A percentile compares a stretch with the other conserved stretches of the same genome.
These are phyloP conservation scores for Diaporthe vexans DNA, from an alignment of 2,329 filamentous ascomycete genomes.

Conservation along the genomic window DNA sequence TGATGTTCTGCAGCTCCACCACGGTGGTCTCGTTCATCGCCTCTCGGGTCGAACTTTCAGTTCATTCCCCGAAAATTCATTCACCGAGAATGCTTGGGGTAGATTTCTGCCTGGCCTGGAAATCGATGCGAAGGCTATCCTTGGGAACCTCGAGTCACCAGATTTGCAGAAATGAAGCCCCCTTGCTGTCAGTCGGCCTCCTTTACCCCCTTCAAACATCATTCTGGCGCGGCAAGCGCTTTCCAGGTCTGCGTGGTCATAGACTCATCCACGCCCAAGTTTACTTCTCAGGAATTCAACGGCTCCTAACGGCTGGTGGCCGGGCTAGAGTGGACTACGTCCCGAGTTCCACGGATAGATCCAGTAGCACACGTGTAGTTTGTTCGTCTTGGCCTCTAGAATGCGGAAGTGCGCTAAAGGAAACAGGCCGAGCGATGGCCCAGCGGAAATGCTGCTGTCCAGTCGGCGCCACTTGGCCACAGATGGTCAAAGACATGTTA, in stretches of 20 bases:
- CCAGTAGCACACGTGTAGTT: slow-evolving; percentile 15
- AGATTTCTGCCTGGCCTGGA: slow-evolving; percentile 20
- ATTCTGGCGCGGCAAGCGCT: slow-evolving; percentile 21
- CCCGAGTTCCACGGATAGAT: slow-evolving; percentile 29
- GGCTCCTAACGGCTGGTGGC: slow-evolving; percentile 34
- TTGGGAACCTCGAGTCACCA: slow-evolving; percentile 6
- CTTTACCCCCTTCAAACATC: neutral
- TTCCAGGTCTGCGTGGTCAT: slow-evolving; percentile 17
- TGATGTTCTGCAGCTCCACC: slow-evolving; percentile 27
- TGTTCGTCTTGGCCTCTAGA: slow-evolving; percentile 15
- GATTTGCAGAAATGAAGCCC: slow-evolving; percentile 25
- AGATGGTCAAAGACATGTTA: slow-evolving; percentile 16
- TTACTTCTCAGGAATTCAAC: slow-evolving; percentile 23
- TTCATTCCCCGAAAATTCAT: slow-evolving; percentile 35
- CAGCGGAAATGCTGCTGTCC: slow-evolving; percentile 12
- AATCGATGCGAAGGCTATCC: slow-evolving; percentile 35
- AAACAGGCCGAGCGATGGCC: slow-evolving; percentile 18
- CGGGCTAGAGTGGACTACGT: slow-evolving; percentile 23
- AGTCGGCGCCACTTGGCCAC: slow-evolving; percentile 32
- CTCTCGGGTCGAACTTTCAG: slow-evolving; percentile 13
- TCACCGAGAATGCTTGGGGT: slow-evolving; percentile 11
- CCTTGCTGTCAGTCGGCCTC: slow-evolving; percentile 13
- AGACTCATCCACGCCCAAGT: slow-evolving; percentile 3
- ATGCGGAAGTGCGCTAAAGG: slow-evolving; percentile 26
- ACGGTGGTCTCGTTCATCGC: slow-evolving; percentile 23